Conservation (phyloP, 768 basidiomycete genomes). For the Amanita polypyramis region DNA sequence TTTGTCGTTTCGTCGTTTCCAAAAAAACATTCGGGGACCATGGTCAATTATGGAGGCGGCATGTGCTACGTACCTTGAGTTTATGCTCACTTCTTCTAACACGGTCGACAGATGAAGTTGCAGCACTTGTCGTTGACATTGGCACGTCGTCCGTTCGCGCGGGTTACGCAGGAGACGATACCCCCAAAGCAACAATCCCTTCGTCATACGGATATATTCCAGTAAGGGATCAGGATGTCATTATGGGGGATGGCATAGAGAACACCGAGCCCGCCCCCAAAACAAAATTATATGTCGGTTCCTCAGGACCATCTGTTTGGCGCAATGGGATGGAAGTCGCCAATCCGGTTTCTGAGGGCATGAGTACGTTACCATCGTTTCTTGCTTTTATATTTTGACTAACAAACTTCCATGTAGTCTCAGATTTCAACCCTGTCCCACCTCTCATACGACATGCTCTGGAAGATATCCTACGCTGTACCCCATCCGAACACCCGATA, state of each 20-base stretch:
- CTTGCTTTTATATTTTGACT: conserved; percentile 1
- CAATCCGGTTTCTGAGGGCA: conserved; percentile 75
- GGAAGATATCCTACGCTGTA: conserved; percentile 64
- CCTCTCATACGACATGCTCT: conserved; percentile 68
- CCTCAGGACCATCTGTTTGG: conserved; percentile 86
- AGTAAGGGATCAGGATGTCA: conserved; percentile 36
- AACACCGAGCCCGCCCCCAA: conserved; percentile 22
- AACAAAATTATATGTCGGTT: conserved; percentile 70
- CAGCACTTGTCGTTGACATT: conserved; percentile 91
- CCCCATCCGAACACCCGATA: conserved; percentile 79
- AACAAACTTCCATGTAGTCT: conserved; percentile 29
- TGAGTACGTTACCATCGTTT: conserved; percentile 45
- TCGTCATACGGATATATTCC: conserved; percentile 76
- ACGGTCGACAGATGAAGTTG: conserved; percentile 73
- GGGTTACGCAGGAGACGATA: conserved; percentile 96
- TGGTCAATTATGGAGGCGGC: conserved; percentile 90
- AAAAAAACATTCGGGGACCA: conserved; percentile 16
- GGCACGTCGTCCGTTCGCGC: conserved; percentile 85
- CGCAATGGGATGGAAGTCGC: conserved; percentile 80
- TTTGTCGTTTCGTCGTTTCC: background rate
- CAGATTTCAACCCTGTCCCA: conserved; percentile 68
- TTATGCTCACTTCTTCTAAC: background rate
- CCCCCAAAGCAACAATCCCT: conserved; percentile 86
- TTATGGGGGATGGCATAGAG: conserved; percentile 40
- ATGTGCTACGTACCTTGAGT: conserved; percentile 18